These are phyloP conservation scores for Podospora sp. DNA, from an alignment of 495 filamentous ascomycete species.

Conservation along the genomic window DNA sequence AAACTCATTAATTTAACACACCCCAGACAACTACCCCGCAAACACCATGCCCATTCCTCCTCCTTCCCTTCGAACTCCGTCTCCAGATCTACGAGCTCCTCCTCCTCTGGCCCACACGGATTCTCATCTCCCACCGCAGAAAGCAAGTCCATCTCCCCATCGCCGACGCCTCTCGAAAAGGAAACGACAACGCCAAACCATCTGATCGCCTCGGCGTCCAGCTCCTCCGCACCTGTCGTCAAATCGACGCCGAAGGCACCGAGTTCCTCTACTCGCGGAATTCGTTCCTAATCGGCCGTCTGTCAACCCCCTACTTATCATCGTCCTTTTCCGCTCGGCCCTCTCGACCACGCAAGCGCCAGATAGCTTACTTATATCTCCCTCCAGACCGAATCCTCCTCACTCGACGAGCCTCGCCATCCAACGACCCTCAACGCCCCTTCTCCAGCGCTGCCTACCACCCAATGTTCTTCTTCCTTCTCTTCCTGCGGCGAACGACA, in stretches of 20 bases:
- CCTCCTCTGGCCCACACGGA: neutral
- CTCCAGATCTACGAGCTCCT: constrained; percentile 4
- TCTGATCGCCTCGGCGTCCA: neutral
- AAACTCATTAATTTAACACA: neutral
- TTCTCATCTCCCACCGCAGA: neutral
- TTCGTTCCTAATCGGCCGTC: neutral
- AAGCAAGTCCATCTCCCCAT: neutral
- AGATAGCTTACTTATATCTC: neutral
- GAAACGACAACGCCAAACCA: neutral
- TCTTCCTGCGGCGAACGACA: neutral
- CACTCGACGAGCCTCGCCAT: neutral
- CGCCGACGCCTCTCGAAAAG: neutral
- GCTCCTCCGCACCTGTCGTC: neutral
- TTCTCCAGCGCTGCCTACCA: neutral
- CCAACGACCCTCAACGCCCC: neutral
- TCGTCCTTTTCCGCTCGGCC: too few species aligned
- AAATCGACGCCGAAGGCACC: constrained; percentile 1
- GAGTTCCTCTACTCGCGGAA: neutral
- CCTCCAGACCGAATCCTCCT: neutral
- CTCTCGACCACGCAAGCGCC: neutral
- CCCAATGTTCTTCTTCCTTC: constrained; percentile 4
- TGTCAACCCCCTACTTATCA: neutral
- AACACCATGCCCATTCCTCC: neutral
- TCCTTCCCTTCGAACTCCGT: constrained; percentile 9
- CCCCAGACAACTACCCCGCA: neutral